Conservation (phyloP, 305 asterid genomes). For the Fraxinus nigra region DNA sequence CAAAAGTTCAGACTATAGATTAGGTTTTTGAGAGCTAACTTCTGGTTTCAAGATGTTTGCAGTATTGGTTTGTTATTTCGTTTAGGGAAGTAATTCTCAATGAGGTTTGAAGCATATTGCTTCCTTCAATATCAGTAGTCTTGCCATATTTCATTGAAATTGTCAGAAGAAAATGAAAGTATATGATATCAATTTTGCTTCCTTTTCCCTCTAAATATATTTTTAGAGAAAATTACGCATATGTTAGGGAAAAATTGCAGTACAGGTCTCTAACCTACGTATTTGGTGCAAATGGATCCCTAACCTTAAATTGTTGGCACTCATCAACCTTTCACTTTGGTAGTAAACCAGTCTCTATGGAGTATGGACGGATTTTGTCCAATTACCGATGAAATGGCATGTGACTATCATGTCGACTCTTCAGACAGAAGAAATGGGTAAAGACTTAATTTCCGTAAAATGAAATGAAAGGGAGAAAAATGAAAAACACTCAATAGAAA, state of each 20-base stretch:
- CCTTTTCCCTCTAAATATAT: background rate
- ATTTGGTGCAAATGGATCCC: background rate
- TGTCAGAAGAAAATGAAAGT: background rate
- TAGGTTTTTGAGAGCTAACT: background rate
- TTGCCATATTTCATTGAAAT: background rate
- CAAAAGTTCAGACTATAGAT: background rate
- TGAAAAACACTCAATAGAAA: background rate
- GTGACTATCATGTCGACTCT: background rate
- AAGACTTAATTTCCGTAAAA: background rate
- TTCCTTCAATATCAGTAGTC: background rate
- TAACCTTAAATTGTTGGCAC: background rate
- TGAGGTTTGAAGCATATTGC: background rate
- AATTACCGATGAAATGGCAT: background rate
- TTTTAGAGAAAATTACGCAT: background rate
- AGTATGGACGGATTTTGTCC: background rate
- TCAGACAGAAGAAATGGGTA: background rate
- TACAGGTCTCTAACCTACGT: background rate
- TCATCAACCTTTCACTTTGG: background rate
- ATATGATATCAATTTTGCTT: background rate
- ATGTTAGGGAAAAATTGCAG: background rate
- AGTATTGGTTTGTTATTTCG: background rate
- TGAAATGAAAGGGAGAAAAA: background rate
- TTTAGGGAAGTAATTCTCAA: background rate
- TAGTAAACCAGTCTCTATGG: background rate
- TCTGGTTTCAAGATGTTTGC: background rate